phyloP scores from a whole-genome alignment of 2,329 filamentous ascomycete genomes.

The Tolypocladium amazonense region DNA sequence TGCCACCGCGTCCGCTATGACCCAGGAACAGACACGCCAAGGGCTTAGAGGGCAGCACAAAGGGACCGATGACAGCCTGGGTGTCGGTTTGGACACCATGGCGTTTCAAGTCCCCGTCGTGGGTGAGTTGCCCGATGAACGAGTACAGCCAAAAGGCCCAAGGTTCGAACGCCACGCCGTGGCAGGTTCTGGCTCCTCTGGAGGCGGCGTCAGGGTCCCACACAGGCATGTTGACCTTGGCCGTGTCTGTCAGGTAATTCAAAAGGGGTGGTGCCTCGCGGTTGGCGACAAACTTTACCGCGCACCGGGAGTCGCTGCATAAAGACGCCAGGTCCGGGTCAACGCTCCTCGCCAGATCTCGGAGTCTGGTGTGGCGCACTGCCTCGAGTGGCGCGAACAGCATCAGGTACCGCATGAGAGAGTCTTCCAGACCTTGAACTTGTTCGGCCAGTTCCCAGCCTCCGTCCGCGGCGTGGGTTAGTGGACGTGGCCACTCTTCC shows the following conservation, averaged over 20 bases:
- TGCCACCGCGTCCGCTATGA: constrained; percentile 22
- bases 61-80: constrained; percentile 22
- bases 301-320: constrained; percentile 20
- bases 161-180: constrained; percentile 23
- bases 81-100: constrained; percentile 7
- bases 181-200: constrained; percentile 19
- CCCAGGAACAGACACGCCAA: constrained; percentile 26
- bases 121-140: constrained; percentile 25
- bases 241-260: constrained; percentile 21
- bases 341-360: constrained; percentile 18
- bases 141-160: constrained; percentile 32
- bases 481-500: constrained; percentile 23
- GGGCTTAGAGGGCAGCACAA: constrained; percentile 27
- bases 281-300: constrained; percentile 20
- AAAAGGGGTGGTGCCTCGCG: constrained; percentile 20
- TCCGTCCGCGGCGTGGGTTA: constrained; percentile 11
- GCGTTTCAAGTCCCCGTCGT: constrained; percentile 21
- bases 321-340: constrained; percentile 23
- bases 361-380: constrained; percentile 9
- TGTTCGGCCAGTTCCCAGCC: constrained; percentile 24
- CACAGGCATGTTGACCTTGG: constrained; percentile 17
- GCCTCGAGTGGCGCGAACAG: constrained; percentile 20
- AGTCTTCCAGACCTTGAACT: constrained; percentile 16
- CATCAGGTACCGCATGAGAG: constrained; percentile 23
- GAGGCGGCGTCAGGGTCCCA: constrained; percentile 19